Percentiles rank a stretch among this genome's conserved stretches.
Conservation (phyloP, 768 basidiomycete species). For the Sistotremastrum niveocremeum region DNA sequence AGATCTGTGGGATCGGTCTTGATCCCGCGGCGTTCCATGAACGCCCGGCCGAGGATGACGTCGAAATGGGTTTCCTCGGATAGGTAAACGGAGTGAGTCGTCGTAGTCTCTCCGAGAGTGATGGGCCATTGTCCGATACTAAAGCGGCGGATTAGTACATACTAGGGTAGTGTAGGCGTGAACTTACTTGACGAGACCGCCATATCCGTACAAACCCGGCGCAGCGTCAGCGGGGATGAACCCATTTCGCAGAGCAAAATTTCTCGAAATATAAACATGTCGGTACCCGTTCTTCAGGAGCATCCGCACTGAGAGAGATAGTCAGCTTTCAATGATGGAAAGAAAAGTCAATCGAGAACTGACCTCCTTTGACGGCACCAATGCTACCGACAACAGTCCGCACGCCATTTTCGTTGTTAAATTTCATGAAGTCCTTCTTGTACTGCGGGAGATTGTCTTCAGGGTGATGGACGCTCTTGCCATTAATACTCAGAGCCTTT, state of each 20-base stretch:
- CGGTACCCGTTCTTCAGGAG: constrained; percentile 83
- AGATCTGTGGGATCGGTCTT: constrained; percentile 72
- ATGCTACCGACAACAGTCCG: constrained; percentile 85
- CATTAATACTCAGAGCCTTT: constrained; percentile 18
- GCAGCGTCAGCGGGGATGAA: constrained; percentile 81
- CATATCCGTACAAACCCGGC: constrained; percentile 90
- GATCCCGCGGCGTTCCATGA: constrained; percentile 57
- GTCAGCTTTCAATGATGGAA: neutral
- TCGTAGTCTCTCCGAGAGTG: constrained; percentile 35
- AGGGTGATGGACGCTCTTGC: constrained; percentile 14
- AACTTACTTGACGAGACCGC: constrained; percentile 57
- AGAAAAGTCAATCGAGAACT: constrained; percentile 11
- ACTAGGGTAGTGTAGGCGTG: neutral
- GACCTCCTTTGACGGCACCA: constrained; percentile 81
- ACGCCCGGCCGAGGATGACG: constrained; percentile 80
- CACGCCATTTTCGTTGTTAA: constrained; percentile 86
- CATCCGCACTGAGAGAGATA: constrained; percentile 59
- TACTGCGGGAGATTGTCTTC: constrained; percentile 44
- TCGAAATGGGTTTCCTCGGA: constrained; percentile 95
- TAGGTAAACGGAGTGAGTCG: constrained; percentile 54
- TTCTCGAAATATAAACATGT: constrained; percentile 90
- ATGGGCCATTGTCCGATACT: constrained; percentile 79
- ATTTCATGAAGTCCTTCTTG: constrained; percentile 70
- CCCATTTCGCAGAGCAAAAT: constrained; percentile 77
- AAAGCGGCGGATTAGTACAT: neutral